Conservation (phyloP, 352 stramenopile species). For the Elongisporangium prolatum region DNA sequence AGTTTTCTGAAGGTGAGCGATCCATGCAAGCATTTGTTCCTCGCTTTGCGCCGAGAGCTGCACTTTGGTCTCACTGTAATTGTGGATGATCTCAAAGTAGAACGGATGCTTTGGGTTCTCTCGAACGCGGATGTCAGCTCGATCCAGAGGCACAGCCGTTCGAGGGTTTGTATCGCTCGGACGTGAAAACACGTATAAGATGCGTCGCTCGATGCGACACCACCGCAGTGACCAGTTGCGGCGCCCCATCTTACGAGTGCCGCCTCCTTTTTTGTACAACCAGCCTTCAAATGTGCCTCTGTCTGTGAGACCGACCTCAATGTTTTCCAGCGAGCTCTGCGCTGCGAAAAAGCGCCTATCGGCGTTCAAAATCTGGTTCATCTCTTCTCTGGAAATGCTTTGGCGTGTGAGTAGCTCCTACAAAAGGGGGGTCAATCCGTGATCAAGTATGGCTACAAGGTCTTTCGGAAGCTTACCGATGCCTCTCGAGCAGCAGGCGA, state of each 20-base stretch:
- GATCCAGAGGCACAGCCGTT: slow-evolving; percentile 59
- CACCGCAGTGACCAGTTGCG: slow-evolving; percentile 75
- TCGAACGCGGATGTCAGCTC: slow-evolving; percentile 52
- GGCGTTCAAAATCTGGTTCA: slow-evolving; percentile 67
- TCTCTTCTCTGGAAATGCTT: slow-evolving; percentile 62
- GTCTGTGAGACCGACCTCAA: slow-evolving; percentile 3
- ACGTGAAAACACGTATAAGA: slow-evolving; percentile 62
- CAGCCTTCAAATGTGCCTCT: slow-evolving; percentile 28
- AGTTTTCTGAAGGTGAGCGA: slow-evolving; percentile 45
- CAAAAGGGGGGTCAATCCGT: too few species aligned
- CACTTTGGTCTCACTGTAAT: slow-evolving; percentile 68
- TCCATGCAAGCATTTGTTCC: slow-evolving; percentile 58
- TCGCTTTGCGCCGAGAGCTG: slow-evolving; percentile 66
- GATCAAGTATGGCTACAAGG: background rate
- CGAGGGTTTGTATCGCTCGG: slow-evolving; percentile 47
- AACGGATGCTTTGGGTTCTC: slow-evolving; percentile 68
- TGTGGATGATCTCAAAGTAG: slow-evolving; percentile 79
- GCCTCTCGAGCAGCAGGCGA: slow-evolving; percentile 52
- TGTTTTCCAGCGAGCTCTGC: slow-evolving; percentile 34
- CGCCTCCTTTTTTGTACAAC: slow-evolving; percentile 80
- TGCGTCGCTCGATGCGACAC: slow-evolving; percentile 73
- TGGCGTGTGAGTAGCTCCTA: slow-evolving; percentile 52
- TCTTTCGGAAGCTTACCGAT: slow-evolving; percentile 15
- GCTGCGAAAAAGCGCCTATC: slow-evolving; percentile 71
- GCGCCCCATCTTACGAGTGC: slow-evolving; percentile 64